Evolutionary conservation across 192 early-diverging fungal species (phyloP), one percentile per base, ranked within the genome.

Genomic region (Mortierella antarctica): DNA sequence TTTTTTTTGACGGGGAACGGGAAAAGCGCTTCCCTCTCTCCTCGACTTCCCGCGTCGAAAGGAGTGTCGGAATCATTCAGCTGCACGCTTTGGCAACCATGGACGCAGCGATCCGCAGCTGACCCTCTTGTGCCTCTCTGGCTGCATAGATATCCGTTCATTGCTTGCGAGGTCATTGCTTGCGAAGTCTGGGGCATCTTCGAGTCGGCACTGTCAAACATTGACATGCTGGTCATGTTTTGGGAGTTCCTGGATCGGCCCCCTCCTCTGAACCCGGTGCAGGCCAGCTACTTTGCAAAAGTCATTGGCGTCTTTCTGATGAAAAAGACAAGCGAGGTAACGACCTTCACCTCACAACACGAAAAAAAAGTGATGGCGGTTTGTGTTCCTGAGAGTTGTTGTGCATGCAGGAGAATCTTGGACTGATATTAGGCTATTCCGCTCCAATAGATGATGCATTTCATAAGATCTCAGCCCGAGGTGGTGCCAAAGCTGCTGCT

Each of bases 261-360:
- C 9, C 88, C 89, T 15, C 90, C 91, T 66, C 80, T 97, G 68
- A 89, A 95, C 73, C 85, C 91, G 11, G 83, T 94, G 39, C 95
- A 96, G 67, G 94, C 97, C 18, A 93, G 91, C 53, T 95, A 96
- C 83, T 99, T 98, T 83, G 88, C 87, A 67, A 97, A 97, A 85
- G 93, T 97, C 31, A 96, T 96, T 85, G 89, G 88, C 40, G 91
- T 95, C 6, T 88, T 98, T 40, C 80, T 98, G 71, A 87, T 93
- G 80, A 96, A 96, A 85, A 96, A 98, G 76, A 94, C 95, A 41
- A 88, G 86, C 62, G 93, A 95, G 80, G 93, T 95, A 82, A 56
- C 4, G 12, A 8, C 31, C 31, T 3, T 31, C 31, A 31, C 3
- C 31, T 31, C 31, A 31, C 31, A 3, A 3, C 31, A 31, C 31